Evolutionary conservation across 768 basidiomycete species (phyloP).

Genomic region (Trametes villosa): DNA sequence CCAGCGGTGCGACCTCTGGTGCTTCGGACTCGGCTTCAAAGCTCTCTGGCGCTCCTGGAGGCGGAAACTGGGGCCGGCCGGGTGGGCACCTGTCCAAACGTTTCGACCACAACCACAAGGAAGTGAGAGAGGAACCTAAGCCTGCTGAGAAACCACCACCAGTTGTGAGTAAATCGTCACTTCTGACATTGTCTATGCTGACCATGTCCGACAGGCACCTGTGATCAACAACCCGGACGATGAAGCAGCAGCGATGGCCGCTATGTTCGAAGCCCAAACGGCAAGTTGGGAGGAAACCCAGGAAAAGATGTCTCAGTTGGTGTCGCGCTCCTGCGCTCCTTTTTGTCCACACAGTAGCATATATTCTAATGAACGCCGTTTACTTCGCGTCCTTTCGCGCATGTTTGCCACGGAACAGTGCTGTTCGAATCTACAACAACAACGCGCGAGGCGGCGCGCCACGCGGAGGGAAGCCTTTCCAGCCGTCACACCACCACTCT

Average conservation of each 20-base stretch:
- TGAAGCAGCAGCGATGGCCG: constrained; percentile 95
- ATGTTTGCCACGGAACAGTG: constrained; percentile 47
- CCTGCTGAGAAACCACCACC: constrained; percentile 5
- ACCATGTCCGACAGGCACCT: constrained; percentile 20
- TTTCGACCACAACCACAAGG: constrained; percentile 87
- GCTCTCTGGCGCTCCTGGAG: constrained; percentile 35
- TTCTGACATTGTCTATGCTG: background rate
- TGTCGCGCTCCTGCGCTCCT: constrained; percentile 62
- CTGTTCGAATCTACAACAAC: constrained; percentile 67
- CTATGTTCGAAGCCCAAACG: constrained; percentile 94
- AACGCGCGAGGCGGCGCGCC: constrained; percentile 67
- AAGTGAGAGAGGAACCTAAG: constrained; percentile 35
- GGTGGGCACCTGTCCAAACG: constrained; percentile 76
- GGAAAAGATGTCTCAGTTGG: constrained; percentile 99
- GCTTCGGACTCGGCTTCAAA: constrained; percentile 35
- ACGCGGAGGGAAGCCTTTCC: constrained; percentile 57
- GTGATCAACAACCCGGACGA: constrained; percentile 53
- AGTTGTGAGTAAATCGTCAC: background rate
- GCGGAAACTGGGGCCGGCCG: constrained; percentile 64
- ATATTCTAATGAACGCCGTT: constrained; percentile 72
- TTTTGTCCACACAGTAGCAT: constrained; percentile 68
- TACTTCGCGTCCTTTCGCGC: constrained; percentile 37
- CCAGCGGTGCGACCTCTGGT: constrained; percentile 50
- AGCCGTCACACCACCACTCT: constrained; percentile 56
- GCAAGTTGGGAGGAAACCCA: constrained; percentile 98